Conservation (phyloP, 2,329 filamentous ascomycete genomes). For the Aspergillus eucalypticola region DNA sequence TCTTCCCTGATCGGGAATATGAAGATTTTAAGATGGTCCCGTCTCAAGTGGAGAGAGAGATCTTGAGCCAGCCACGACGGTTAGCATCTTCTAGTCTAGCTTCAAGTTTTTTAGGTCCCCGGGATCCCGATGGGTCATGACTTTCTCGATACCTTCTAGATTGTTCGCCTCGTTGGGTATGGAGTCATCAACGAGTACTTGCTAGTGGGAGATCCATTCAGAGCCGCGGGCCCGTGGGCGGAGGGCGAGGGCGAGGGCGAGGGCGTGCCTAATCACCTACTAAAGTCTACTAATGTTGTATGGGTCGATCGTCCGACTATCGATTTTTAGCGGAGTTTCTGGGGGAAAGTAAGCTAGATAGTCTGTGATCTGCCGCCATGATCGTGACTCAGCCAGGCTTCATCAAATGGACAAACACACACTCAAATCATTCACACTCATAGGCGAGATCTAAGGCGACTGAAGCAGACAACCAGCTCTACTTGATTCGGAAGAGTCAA, state of each 20-base stretch:
- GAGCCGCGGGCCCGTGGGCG: slow-evolving; percentile 10
- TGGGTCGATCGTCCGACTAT: slow-evolving; percentile 19
- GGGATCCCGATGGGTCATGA: no score
- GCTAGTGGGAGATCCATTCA: slow-evolving; percentile 13
- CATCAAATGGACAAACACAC: neutral
- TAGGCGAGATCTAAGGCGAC: neutral
- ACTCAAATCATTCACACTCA: neutral
- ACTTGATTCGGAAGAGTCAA: neutral
- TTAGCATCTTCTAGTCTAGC: neutral
- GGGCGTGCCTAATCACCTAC: no score
- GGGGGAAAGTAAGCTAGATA: neutral
- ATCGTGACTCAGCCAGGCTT: neutral
- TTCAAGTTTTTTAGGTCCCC: neutral
- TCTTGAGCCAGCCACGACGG: neutral
- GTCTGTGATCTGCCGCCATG: neutral
- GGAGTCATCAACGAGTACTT: neutral
- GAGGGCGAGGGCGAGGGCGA: neutral
- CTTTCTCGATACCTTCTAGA: neutral
- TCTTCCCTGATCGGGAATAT: slow-evolving; percentile 1
- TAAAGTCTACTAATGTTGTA: slow-evolving; percentile 3
- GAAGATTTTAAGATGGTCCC: neutral
- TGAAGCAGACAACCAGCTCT: neutral
- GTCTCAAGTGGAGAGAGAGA: neutral
- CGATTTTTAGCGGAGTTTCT: slow-evolving; percentile 10
- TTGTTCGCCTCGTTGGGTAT: neutral